A percentile compares a stretch with the other conserved stretches of the same genome.
Evolutionary conservation across 805 yeast species (phyloP).

Genomic region (Saccharomycopsis capsularis): DNA sequence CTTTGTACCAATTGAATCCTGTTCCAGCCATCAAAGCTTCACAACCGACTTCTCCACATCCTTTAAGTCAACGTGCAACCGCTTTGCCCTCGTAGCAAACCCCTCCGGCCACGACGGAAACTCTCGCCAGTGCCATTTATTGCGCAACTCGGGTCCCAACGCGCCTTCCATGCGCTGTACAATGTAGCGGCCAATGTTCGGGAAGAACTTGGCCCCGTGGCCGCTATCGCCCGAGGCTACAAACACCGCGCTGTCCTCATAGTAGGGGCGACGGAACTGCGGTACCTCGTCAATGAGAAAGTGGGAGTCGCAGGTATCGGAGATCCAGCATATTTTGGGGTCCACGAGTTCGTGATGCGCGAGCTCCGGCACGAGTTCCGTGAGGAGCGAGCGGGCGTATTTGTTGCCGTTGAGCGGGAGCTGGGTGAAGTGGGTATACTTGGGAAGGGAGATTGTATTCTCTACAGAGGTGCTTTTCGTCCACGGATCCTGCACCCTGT

Average conservation of each 20-base stretch:
- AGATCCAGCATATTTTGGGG: conserved; percentile 36
- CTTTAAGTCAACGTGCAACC: conserved; percentile 5
- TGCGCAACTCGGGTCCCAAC: conserved; percentile 24
- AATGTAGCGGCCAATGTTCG: conserved; percentile 40
- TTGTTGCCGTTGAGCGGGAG: conserved; percentile 2
- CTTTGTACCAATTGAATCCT: too few relatives aligned
- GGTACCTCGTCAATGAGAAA: conserved; percentile 38
- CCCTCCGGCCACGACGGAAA: conserved; percentile 1
- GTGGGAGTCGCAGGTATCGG: conserved; percentile 36
- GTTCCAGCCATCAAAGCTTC: too few relatives aligned
- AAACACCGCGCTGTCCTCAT: conserved; percentile 26
- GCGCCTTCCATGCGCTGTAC: conserved; percentile 28
- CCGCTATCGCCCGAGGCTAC: conserved; percentile 47
- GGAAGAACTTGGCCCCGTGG: conserved; percentile 41
- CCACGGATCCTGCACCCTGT: conserved; percentile 24
- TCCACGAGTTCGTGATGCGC: conserved; percentile 30
- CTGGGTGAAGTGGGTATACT: conserved; percentile 25
- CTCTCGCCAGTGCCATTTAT: conserved; percentile 31
- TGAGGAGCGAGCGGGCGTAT: conserved; percentile 25
- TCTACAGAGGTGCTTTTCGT: conserved; percentile 3
- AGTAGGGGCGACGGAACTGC: too few relatives aligned
- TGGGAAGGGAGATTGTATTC: conserved; percentile 30
- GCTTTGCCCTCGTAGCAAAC: conserved; percentile 3
- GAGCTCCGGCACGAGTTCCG: conserved; percentile 35
- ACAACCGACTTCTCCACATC: too few relatives aligned